Base-by-base conservation (phyloP, 164 flowering plant species). In the Sedum album region DNA sequence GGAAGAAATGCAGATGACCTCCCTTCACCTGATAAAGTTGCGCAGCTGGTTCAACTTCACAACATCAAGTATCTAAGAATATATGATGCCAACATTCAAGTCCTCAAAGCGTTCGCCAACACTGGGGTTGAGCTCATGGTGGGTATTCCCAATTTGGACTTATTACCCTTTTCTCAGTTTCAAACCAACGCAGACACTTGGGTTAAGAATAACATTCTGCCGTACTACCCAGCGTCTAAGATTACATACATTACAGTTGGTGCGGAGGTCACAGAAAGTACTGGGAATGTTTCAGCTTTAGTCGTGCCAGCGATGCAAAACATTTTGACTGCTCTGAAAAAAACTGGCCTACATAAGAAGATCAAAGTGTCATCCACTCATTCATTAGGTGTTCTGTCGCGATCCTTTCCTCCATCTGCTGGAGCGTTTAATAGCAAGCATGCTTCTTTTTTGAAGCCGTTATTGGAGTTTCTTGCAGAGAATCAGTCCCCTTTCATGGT, bases 1-100 rank as follows among this genome's bases (percentile, higher is more conserved):
- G 99, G 99, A 68, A 85, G 96, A 71, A 90, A 87, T 76, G 99
- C 93, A 0, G 96, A 94, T 77, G 96, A 94, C 72, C 94, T 94
- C 38, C 99, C 99, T 2, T 83, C 95, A n/a, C 96, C 99, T 9
- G 87, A 87, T 67, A 88, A 92, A 78, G 99, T 80, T 20, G 86
- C 84, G 6, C 81, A 90, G 70, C 77, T 94, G 71, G 82, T 88
- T 66, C 76, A 84, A 72, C 84, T 53, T 20, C 96, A 94, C 66
- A 77, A 83, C 69, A 87, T 94, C 18, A 87, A 88, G 72, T 83
- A 84, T 62, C 66, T 94, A 9, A 76, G 96, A 66, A 90, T 91
- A n/a, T 94, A 90, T 60, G 99, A 94, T 70, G 82, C 96, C 44
- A 88, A 92, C 65, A 77, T 86, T 36, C 94, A 90, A 71, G 93